Evolutionary conservation across 805 yeast species (phyloP).

Genomic region (Pichia exigua): DNA sequence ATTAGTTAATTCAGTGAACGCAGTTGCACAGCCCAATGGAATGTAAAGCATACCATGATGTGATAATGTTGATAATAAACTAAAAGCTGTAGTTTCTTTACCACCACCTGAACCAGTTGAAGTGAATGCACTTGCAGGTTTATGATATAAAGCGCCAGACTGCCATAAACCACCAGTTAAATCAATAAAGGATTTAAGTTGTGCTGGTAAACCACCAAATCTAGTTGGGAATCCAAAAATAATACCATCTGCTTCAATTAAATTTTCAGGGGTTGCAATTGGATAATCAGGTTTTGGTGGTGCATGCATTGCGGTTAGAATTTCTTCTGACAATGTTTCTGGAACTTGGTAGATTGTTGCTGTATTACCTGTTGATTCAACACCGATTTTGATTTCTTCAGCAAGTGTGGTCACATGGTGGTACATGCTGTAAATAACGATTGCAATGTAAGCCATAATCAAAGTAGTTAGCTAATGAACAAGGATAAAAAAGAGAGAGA

Average conservation of each 20-base stretch:
- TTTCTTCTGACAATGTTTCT: constrained; percentile 62
- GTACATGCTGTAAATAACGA: constrained; percentile 65
- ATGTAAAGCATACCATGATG: constrained; percentile 79
- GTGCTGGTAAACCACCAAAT: constrained; percentile 75
- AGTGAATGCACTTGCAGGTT: constrained; percentile 65
- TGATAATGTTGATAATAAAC: constrained; percentile 52
- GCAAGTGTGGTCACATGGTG: constrained; percentile 71
- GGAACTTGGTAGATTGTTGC: constrained; percentile 71
- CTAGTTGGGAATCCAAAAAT: constrained; percentile 84
- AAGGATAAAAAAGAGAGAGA: not conserved
- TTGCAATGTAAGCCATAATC: constrained; percentile 23
- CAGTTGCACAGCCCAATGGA: constrained; percentile 65
- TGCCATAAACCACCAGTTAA: constrained; percentile 78
- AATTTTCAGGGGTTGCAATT: constrained; percentile 51
- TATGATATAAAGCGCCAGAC: constrained; percentile 60
- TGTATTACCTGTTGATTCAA: constrained; percentile 56
- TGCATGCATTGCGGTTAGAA: constrained; percentile 51
- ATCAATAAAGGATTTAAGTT: constrained; percentile 71
- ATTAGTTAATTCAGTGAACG: constrained; percentile 45
- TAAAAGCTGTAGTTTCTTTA: constrained; percentile 63
- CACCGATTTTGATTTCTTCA: constrained; percentile 56
- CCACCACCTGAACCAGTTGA: constrained; percentile 82
- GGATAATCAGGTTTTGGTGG: constrained; percentile 59
- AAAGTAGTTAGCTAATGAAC: not conserved
- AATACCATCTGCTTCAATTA: constrained; percentile 68